Evolutionary conservation across 1,139 yeast genomes (phyloP), one percentile per base, ranked within the genome.

Genomic region (Magnusiomyces tetraspermus): DNA sequence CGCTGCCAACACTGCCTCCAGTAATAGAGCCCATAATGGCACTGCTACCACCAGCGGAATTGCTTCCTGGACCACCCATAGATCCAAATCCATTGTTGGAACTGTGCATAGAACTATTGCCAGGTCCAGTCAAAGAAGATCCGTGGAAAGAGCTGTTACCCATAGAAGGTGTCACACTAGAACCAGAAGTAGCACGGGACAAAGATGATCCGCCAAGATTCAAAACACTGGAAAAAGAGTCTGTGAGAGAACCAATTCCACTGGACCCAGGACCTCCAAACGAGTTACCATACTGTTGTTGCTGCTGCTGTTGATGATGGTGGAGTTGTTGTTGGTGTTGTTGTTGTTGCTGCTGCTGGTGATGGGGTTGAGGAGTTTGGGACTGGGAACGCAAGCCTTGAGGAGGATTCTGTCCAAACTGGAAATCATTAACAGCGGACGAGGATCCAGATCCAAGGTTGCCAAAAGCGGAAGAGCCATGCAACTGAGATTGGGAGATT

Each of bases 221-320:
- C 60, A 61, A 55, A 51, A 59, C 51, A 46, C 59, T 57, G 36
- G 63, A 54, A 46, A 62, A 62, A 28, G 63, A 58, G 52, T 62
- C 65, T n/a, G 58, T 53, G 50, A 60, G 46, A 11, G 63, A 53
- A n/a, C 58, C 55, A 28, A 53, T 49, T 24, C 57, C 55, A 42
- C 52, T 50, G 8, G 51, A 38, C 13, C 51, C 50, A 44, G 51
- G 26, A 26, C 52, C 53, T 52, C 46, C 45, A 45, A 51, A 41
- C 40, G 49, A 30, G 41, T 28, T 26, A 38, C 44, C 53, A 42
- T 53, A 49, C 40, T 38, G 51, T 33, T 48, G 55, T 52, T 54
- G 56, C n/a, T n/a, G n/a, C n/a, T n/a, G n/a, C n/a, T 15, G 52
- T 46, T 36, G 19, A n/a, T 36, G 51, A 37, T 38, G 46, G 46